Evolutionary conservation across 176 grass and related monocot species (phyloP).

Genomic region (Metroxylon sagu): DNA sequence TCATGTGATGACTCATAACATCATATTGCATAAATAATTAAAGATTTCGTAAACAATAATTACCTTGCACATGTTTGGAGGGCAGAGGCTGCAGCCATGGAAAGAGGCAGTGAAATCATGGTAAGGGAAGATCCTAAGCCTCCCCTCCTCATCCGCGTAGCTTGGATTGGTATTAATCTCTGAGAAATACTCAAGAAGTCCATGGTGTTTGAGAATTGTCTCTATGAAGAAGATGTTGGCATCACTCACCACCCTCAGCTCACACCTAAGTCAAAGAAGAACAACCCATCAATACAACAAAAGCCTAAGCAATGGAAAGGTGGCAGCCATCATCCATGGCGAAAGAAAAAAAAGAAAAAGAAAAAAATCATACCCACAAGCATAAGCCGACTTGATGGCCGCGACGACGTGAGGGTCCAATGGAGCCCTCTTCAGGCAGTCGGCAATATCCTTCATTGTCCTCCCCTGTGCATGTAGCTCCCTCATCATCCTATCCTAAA

Average conservation of each 20-base stretch:
- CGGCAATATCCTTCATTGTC: constrained; percentile 38
- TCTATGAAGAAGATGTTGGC: constrained; percentile 78
- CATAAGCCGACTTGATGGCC: constrained; percentile 43
- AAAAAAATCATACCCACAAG: constrained; percentile 29
- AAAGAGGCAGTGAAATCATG: constrained; percentile 33
- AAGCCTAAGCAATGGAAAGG: too few relatives aligned
- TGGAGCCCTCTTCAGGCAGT: constrained; percentile 30
- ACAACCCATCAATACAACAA: too few relatives aligned
- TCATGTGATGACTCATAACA: too few relatives aligned
- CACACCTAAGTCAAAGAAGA: constrained; percentile 30
- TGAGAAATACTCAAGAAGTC: constrained; percentile 53
- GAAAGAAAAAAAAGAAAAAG: too few relatives aligned
- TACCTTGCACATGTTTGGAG: constrained; percentile 98
- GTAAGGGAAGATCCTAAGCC: constrained; percentile 49
- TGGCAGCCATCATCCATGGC: background rate
- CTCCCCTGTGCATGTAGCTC: constrained; percentile 58
- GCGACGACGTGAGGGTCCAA: constrained; percentile 32
- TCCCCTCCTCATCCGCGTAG: constrained; percentile 52
- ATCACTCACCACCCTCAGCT: constrained; percentile 71
- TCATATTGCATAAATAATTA: background rate
- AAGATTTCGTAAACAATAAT: background rate
- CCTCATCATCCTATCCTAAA: constrained; percentile 58
- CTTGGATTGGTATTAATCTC: constrained; percentile 55
- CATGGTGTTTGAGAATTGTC: constrained; percentile 64
- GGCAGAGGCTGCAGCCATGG: constrained; percentile 69